These are phyloP conservation scores for Dipteronia dyeriana DNA, from an alignment of 345 rosid species.

Conservation along the genomic window DNA sequence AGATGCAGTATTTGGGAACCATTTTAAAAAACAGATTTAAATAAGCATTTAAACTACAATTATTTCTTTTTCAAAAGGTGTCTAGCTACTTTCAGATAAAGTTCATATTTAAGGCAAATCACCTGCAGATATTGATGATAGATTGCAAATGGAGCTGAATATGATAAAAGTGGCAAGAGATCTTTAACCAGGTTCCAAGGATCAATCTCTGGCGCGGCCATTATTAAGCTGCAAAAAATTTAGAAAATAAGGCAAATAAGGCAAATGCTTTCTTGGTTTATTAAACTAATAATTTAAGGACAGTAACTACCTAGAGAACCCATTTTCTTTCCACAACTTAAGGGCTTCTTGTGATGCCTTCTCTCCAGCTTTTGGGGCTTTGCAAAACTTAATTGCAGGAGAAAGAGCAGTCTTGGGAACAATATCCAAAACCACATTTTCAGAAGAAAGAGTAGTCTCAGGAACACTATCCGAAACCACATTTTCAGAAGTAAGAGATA, in stretches of 20 bases:
- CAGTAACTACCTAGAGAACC: slow-evolving; percentile 73
- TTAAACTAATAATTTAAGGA: slow-evolving; percentile 13
- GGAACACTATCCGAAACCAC: slow-evolving; percentile 29
- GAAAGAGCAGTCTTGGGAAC: slow-evolving; percentile 28
- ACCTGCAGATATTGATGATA: slow-evolving; percentile 97
- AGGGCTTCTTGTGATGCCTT: slow-evolving; percentile 64
- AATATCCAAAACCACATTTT: slow-evolving; percentile 33
- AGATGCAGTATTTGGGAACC: neutral
- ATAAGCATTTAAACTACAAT: neutral
- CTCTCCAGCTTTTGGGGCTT: slow-evolving; percentile 69
- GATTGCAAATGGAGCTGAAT: slow-evolving; percentile 89
- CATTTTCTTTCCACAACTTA: slow-evolving; percentile 74
- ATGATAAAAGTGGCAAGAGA: slow-evolving; percentile 69
- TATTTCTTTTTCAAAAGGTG: neutral
- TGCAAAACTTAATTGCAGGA: slow-evolving; percentile 39
- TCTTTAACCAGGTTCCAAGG: slow-evolving; percentile 69
- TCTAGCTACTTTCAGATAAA: neutral
- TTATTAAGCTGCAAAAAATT: slow-evolving; percentile 59
- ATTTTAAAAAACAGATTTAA: neutral
- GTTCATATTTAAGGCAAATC: neutral
- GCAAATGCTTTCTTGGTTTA: neutral
- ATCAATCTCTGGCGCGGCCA: slow-evolving; percentile 87
- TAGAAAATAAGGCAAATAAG: neutral
- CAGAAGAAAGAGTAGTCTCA: slow-evolving; percentile 29
- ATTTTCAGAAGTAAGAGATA: slow-evolving; percentile 40